Evolutionary conservation across 768 basidiomycete genomes (phyloP).

Genomic region (Mycena pura): DNA sequence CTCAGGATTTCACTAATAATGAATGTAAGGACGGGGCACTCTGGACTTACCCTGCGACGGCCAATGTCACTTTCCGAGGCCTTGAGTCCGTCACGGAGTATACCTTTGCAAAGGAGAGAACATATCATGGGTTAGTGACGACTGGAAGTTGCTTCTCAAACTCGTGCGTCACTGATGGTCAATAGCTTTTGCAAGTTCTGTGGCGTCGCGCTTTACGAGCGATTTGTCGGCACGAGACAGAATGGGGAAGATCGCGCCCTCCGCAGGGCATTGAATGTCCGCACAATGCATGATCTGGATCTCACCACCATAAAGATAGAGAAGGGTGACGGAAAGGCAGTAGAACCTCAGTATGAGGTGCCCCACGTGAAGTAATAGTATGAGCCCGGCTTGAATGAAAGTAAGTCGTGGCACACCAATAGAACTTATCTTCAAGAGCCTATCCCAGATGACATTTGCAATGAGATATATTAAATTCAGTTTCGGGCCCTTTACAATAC

Average conservation of each 20-base stretch:
- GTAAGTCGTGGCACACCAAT: too few relatives aligned
- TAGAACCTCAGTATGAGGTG: conserved; percentile 8
- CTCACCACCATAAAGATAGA: background rate
- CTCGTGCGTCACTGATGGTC: background rate
- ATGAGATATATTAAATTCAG: too few relatives aligned
- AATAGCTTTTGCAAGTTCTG: conserved; percentile 11
- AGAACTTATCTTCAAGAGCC: too few relatives aligned
- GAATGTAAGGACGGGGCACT: background rate
- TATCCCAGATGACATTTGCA: too few relatives aligned
- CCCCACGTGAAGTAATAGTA: too few relatives aligned
- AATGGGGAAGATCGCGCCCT: background rate
- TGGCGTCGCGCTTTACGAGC: background rate
- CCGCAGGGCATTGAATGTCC: conserved; percentile 1
- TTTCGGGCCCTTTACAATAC: too few relatives aligned
- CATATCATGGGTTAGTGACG: background rate
- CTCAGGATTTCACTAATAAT: conserved; percentile 1
- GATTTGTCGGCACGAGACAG: too few relatives aligned
- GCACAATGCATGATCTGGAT: conserved; percentile 2
- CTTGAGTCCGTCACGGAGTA: conserved; percentile 2
- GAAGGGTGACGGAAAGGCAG: background rate
- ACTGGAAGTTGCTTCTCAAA: background rate
- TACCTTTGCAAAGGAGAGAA: background rate
- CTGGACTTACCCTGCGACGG: background rate
- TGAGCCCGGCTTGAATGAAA: too few relatives aligned
- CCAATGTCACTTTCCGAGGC: background rate